These are phyloP conservation scores for Cryptosporidium ubiquitum DNA, from an alignment of 169 alveolate genomes.

Conservation along the genomic window DNA sequence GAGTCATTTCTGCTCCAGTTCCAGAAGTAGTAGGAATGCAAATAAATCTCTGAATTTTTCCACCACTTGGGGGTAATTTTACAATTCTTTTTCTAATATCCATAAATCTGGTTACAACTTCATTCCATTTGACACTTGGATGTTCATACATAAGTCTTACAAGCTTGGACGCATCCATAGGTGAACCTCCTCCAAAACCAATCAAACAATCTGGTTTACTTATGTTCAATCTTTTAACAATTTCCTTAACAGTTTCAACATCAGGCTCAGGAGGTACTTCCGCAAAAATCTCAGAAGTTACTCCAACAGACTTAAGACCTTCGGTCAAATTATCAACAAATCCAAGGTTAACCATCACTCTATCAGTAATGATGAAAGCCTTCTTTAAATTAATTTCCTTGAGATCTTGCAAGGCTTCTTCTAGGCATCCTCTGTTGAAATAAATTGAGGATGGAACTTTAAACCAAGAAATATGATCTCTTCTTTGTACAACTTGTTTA, in stretches of 20 bases:
- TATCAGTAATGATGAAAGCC: conserved; percentile 74
- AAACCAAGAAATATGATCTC: conserved; percentile 75
- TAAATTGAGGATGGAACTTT: conserved; percentile 72
- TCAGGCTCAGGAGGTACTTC: conserved; percentile 76
- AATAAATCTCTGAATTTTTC: conserved; percentile 57
- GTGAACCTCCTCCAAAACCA: conserved; percentile 76
- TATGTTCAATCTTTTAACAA: conserved; percentile 37
- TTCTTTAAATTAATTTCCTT: conserved; percentile 32
- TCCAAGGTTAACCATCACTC: conserved; percentile 72
- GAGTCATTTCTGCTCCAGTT: conserved; percentile 77
- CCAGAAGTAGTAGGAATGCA: conserved; percentile 76
- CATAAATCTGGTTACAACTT: conserved; percentile 68
- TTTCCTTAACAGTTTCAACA: conserved; percentile 48
- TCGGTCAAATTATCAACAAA: conserved; percentile 26
- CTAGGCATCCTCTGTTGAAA: conserved; percentile 69
- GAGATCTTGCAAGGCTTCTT: conserved; percentile 70
- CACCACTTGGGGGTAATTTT: conserved; percentile 54
- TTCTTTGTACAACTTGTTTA: conserved; percentile 70
- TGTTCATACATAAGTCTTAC: conserved; percentile 75
- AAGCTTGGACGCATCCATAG: conserved; percentile 75
- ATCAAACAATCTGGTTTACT: conserved; percentile 72
- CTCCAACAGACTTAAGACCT: conserved; percentile 63
- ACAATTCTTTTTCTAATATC: conserved; percentile 74
- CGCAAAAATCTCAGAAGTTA: conserved; percentile 37
- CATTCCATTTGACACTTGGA: conserved; percentile 69